Evolutionary conservation across 495 filamentous ascomycete genomes (phyloP).

Genomic region (Cudoniella acicularis): DNA sequence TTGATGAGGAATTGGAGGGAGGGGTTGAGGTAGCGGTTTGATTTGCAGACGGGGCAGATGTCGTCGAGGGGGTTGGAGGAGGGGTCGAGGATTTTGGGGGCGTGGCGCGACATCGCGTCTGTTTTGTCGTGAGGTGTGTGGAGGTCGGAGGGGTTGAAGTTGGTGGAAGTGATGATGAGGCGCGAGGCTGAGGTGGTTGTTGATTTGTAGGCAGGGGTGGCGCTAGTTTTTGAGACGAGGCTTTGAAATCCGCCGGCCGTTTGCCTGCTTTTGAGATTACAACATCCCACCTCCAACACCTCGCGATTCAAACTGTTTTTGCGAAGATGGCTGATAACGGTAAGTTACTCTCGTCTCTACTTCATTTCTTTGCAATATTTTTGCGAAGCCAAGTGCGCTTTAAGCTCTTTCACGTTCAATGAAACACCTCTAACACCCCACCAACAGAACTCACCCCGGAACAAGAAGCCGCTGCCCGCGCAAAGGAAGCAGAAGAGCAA

Average conservation of each 20-base stretch:
- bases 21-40: constrained; percentile 87
- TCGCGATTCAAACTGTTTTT: background rate
- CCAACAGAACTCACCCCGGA: constrained; percentile 44
- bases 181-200: background rate
- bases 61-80: constrained; percentile 47
- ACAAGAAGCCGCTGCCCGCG: constrained; percentile 66
- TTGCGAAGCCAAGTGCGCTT: no score
- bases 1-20: constrained; percentile 94
- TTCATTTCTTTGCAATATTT: background rate
- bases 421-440: constrained; percentile 20
- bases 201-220: background rate
- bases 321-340: constrained; percentile 24
- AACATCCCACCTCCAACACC: background rate
- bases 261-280: no score
- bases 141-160: background rate
- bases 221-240: constrained; percentile 14
- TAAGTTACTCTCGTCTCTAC: background rate
- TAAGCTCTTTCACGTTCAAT: background rate
- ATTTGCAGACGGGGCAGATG: constrained; percentile 96
- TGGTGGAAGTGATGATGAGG: background rate
- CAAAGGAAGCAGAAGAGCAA: constrained; percentile 82
- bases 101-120: constrained; percentile 3
- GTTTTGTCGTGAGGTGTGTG: constrained; percentile 3
- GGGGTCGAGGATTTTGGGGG: constrained; percentile 1
- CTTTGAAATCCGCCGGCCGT: constrained; percentile 10